Base-by-base conservation (phyloP, 2,329 filamentous ascomycete species). In the Alternaria gaisen region DNA sequence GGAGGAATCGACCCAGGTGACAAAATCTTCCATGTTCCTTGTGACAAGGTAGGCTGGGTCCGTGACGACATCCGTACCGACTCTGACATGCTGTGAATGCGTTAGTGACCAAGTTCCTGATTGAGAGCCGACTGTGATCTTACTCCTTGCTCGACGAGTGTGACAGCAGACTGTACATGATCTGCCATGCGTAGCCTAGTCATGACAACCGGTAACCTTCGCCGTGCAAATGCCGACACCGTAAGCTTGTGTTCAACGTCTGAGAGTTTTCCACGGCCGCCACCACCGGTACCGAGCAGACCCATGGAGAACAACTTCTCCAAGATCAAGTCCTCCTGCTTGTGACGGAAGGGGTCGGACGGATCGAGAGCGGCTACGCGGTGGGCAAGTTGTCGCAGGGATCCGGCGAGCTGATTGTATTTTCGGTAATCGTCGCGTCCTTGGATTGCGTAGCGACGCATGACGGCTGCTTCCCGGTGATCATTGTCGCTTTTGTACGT, bases 221-320 rank as follows among this genome's bases (percentile, higher is more conserved):
- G 83, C 61, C 95, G 84, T 65, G 93, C 94, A 78, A 99, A 93
- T 1, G 94, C 92, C 24, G 90, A 91, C 28, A 99, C 96, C 0
- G 93, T 97, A 34, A 94, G 89, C 72, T 91, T 90, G 72, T 93
- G 88, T 83, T 98, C 96, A 5, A 98, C 92, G 60, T 83, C 83
- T 56, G 83, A 86, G 61, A 90, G 73, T 51, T 87, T 88, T 16
- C 91, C 90, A 18, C 90, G 80, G 42, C 81, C 81, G 16, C 79
- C 79, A 8, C 91, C 91, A 8, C 88, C 88, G 30, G 87, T 88
- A 11, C 89, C 88, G 28, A 98, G 82, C 53, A 99, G 86, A 5
- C 94, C 95, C 88, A 98, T 96, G 73, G 94, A 90, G 81, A 93
- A 91, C 53, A 99, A 86, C 82, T 99, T 99, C 77, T 94, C 90